A percentile compares a stretch with the other conserved stretches of the same genome.
Conservation (phyloP, 192 early-diverging fungal species). For the Mortierella hygrophila region DNA sequence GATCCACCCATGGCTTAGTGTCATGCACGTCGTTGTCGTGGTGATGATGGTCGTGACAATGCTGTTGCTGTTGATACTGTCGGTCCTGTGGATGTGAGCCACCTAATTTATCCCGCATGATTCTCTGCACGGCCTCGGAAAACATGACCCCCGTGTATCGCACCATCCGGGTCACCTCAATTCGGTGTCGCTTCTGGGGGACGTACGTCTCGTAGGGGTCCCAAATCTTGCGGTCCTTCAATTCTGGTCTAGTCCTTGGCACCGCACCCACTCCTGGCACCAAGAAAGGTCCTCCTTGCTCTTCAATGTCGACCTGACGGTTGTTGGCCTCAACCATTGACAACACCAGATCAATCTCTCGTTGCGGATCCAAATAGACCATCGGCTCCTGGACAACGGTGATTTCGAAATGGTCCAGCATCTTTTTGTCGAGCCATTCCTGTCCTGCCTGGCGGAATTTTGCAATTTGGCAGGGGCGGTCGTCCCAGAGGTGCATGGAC, state of each 20-base stretch:
- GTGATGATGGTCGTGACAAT: not conserved
- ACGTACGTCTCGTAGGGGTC: slow-evolving; percentile 45
- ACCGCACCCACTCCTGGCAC: slow-evolving; percentile 30
- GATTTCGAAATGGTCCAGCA: slow-evolving; percentile 42
- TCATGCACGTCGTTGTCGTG: not conserved
- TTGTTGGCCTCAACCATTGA: slow-evolving; percentile 49
- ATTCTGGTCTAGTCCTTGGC: slow-evolving; percentile 40
- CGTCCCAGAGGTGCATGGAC: slow-evolving; percentile 69
- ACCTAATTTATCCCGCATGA: slow-evolving; percentile 19
- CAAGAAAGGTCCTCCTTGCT: slow-evolving; percentile 21
- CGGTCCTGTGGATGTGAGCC: not conserved
- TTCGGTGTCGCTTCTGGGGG: slow-evolving; percentile 30
- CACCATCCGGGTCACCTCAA: slow-evolving; percentile 24
- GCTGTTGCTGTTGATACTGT: not conserved
- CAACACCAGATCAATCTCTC: slow-evolving; percentile 38
- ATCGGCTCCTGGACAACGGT: slow-evolving; percentile 36
- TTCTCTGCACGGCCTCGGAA: slow-evolving; percentile 21
- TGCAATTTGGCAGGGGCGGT: slow-evolving; percentile 61
- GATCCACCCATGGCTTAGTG: not conserved
- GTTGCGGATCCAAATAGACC: slow-evolving; percentile 39
- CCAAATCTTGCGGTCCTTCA: slow-evolving; percentile 32
- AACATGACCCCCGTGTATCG: slow-evolving; percentile 51
- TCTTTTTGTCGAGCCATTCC: slow-evolving; percentile 41
- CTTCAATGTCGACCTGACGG: slow-evolving; percentile 37
- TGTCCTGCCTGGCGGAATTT: slow-evolving; percentile 45